These are phyloP conservation scores for Neurospora intermedia DNA, from an alignment of 495 filamentous ascomycete species.

Conservation along the genomic window DNA sequence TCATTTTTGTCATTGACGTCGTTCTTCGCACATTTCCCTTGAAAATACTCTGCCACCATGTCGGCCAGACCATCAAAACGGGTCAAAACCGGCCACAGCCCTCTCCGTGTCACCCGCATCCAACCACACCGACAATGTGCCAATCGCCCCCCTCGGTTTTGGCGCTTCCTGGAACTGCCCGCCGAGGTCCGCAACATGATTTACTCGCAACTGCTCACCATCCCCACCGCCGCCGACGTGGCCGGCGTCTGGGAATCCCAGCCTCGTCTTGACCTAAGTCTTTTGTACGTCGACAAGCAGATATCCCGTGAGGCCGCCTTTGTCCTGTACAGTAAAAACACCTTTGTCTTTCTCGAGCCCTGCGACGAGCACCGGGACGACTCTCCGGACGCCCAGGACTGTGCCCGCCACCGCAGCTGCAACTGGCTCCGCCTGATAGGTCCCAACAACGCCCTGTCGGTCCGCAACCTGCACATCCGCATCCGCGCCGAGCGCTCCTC, in stretches of 20 bases:
- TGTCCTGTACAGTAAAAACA: slow-evolving; percentile 11
- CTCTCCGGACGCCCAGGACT: neutral
- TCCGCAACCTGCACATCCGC: slow-evolving; percentile 10
- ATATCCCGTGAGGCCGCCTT: slow-evolving; percentile 7
- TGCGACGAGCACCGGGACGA: slow-evolving; percentile 2
- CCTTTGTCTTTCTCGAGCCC: slow-evolving; percentile 12
- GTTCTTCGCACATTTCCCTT: neutral
- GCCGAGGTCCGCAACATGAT: slow-evolving; percentile 1
- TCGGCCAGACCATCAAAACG: neutral
- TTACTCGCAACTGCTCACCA: neutral
- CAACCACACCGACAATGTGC: slow-evolving; percentile 6
- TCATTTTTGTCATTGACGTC: neutral
- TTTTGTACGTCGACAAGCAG: slow-evolving; percentile 5
- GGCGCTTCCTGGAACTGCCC: slow-evolving; percentile 1
- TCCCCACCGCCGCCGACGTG: neutral
- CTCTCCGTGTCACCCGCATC: slow-evolving; percentile 1
- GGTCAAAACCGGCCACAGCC: neutral
- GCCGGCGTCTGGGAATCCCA: neutral
- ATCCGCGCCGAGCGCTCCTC: slow-evolving; percentile 6
- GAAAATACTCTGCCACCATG: neutral
- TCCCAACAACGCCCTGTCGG: neutral
- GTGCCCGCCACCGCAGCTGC: neutral
- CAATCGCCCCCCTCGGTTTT: slow-evolving; percentile 1
- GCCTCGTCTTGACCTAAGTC: slow-evolving; percentile 2
- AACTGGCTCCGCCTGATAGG: slow-evolving; percentile 2